Percentiles rank a stretch among this genome's conserved stretches.
These are phyloP conservation scores for Iris macrosiphon DNA, from an alignment of 106 monocot species.

Conservation along the genomic window DNA sequence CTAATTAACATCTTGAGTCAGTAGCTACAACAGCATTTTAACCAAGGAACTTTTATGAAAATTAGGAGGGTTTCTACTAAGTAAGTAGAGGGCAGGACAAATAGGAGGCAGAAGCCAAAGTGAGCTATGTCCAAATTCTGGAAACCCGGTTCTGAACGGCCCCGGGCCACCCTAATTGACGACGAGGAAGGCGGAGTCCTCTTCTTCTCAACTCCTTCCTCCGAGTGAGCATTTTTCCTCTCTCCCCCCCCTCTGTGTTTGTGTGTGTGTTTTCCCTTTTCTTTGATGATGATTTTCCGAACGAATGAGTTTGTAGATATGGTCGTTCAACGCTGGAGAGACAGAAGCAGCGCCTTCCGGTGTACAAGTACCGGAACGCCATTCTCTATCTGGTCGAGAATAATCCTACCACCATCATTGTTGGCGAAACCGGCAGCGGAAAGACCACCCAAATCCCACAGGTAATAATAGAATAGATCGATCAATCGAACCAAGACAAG, in stretches of 20 bases:
- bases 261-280: no score
- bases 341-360: slow-evolving; percentile 82
- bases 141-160: slow-evolving; percentile 75
- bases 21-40: no score
- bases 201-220: slow-evolving; percentile 46
- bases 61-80: no score
- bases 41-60: no score
- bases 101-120: not conserved
- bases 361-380: slow-evolving; percentile 68
- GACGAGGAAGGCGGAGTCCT: slow-evolving; percentile 95
- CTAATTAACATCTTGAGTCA: no score
- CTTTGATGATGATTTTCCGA: not conserved
- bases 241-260: not conserved
- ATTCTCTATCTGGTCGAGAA: slow-evolving; percentile 86
- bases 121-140: slow-evolving; percentile 69
- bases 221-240: not conserved
- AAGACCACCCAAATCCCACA: slow-evolving; percentile 99
- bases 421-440: slow-evolving; percentile 95
- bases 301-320: slow-evolving; percentile 20
- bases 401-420: slow-evolving; percentile 77
- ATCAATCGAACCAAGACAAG: no score
- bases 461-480: slow-evolving; percentile 37
- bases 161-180: slow-evolving; percentile 51
- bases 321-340: slow-evolving; percentile 63
- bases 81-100: not conserved